Evolutionary conservation across 257 asterid species (phyloP), one percentile per base, ranked within the genome.

Genomic region (Striga asiatica): DNA sequence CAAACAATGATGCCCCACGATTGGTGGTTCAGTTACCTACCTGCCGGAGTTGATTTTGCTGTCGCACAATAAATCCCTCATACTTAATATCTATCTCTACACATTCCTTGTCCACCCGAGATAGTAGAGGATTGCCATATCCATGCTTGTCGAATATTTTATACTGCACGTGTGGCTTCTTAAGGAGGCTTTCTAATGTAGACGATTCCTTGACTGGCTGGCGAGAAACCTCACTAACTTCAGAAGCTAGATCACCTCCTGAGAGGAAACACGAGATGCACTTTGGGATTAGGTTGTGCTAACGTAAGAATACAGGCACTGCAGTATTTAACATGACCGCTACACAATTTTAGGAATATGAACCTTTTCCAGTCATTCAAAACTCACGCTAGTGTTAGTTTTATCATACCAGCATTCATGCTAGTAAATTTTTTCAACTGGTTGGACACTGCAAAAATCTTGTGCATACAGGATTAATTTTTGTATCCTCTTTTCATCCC

Each of bases 11-110:
- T 10, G 20, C 46, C 47, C 17, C 47, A 41, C 16, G 7, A 7
- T 29, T 31, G 60, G 68, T 46, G 59, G 47, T 48, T 25, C 37
- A 35, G 45, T 48, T 19, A 20, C 49, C 31, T 48, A 91, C 98
- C 96, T 91, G 98, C 73, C 79, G 81, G 58, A 91, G 96, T 74
- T 87, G 96, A 64, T 20, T 79, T 66, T 84, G 81, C 75, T 91
- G 95, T 61, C 98, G 96, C 29, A 75, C 64, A 58, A 91, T 91
- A 78, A 91, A 91, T 34, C 98, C 98, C 70, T 82, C 96, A 39
- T 91, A 91, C 76, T 87, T 91, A 38, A 91, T 91, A 68, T 91
- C 98, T 65, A 84, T 79, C 78, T 91, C 98, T 12, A 84, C 80
- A 29, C 98, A 87, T 52, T 84, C 92, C 75, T 91, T 91, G 58